phyloP scores from a whole-genome alignment of 2,329 filamentous ascomycete species.

The Pyrenochaeta sp. region DNA sequence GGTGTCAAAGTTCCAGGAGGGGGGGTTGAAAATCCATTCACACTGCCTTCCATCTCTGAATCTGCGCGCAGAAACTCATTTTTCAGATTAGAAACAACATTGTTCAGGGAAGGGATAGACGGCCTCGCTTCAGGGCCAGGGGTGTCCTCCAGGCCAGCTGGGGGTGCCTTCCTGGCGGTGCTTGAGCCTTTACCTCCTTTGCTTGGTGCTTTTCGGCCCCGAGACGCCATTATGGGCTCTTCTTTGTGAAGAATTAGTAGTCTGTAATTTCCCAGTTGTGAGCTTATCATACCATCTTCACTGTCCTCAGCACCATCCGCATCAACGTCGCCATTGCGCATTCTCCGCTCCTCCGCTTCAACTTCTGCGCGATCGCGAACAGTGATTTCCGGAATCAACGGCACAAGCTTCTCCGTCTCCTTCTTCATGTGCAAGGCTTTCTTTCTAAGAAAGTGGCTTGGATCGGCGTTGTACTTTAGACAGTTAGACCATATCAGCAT shows the following conservation, averaged over 20 bases:
- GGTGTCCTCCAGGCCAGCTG: constrained; percentile 79
- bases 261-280: neutral
- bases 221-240: constrained; percentile 97
- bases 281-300: constrained; percentile 69
- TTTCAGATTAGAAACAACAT: constrained; percentile 58
- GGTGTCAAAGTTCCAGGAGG: constrained; percentile 81
- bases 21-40: constrained; percentile 86
- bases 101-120: constrained; percentile 64
- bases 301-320: constrained; percentile 88
- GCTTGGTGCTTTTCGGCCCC: constrained; percentile 84
- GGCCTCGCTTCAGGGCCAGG: constrained; percentile 80
- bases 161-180: constrained; percentile 74
- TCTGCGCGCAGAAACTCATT: constrained; percentile 68
- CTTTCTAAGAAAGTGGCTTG: constrained; percentile 84
- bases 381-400: constrained; percentile 89
- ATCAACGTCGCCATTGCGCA: constrained; percentile 82
- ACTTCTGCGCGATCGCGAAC: constrained; percentile 93
- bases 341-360: constrained; percentile 74
- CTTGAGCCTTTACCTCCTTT: constrained; percentile 74
- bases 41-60: constrained; percentile 83
- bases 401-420: constrained; percentile 95
- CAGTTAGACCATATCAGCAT: constrained; percentile 98
- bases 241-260: constrained; percentile 31
- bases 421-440: constrained; percentile 97
- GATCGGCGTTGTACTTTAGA: constrained; percentile 91